These are phyloP conservation scores for Umbilicaria muhlenbergii DNA, from an alignment of 495 filamentous ascomycete species.

Conservation along the genomic window DNA sequence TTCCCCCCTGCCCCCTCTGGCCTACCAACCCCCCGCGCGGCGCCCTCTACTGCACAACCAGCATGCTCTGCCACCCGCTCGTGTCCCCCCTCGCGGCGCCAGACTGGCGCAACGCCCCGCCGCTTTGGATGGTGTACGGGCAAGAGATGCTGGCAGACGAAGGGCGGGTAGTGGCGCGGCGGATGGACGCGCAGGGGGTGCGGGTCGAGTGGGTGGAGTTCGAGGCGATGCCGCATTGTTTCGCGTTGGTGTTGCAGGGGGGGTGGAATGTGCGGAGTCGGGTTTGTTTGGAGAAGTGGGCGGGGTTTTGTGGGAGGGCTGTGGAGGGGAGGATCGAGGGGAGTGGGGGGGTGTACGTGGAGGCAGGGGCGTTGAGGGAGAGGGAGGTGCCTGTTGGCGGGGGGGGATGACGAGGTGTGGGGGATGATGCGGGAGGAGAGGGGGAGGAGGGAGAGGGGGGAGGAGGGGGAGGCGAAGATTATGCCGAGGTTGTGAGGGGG, in stretches of 20 bases:
- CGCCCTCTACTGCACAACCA: conserved; percentile 51
- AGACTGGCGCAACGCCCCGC: conserved; percentile 54
- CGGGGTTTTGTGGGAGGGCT: conserved; percentile 34
- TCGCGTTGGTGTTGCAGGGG: conserved; percentile 45
- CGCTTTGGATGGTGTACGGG: conserved; percentile 58
- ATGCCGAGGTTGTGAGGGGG: conserved; percentile 8
- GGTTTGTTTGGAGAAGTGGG: conserved; percentile 39
- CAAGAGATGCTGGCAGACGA: conserved; percentile 73
- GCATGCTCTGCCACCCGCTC: conserved; percentile 54
- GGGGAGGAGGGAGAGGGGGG: conserved; percentile 26
- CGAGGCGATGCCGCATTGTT: conserved; percentile 84
- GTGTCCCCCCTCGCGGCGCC: conserved; percentile 48
- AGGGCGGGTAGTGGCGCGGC: conserved; percentile 41
- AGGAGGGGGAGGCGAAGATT: conserved; percentile 24
- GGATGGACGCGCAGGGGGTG: conserved; percentile 44
- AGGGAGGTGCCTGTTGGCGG: conserved; percentile 30
- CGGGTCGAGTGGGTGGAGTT: conserved; percentile 56
- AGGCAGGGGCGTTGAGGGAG: conserved; percentile 39
- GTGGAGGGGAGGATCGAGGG: conserved; percentile 12
- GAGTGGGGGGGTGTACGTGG: conserved; percentile 26
- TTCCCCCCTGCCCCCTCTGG: conserved; percentile 49
- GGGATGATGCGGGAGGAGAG: conserved; percentile 32
- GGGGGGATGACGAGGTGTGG: conserved; percentile 37
- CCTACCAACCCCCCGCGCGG: conserved; percentile 52
- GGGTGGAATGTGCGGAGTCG: conserved; percentile 23